Conservation (phyloP, 1,284 basidiomycete species). For the Marasmius oreades region DNA sequence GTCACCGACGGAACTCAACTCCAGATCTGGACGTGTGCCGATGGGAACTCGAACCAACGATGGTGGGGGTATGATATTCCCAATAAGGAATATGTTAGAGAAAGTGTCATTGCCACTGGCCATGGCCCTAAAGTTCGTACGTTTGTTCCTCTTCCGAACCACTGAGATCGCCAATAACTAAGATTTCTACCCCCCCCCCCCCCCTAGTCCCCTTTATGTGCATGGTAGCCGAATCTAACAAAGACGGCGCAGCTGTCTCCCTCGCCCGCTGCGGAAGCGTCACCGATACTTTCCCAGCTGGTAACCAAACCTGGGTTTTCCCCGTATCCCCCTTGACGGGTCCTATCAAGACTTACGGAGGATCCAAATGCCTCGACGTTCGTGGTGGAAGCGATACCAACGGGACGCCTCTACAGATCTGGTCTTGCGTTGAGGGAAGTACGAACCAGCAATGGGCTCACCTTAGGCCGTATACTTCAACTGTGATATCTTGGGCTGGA, state of each 20-base stretch:
- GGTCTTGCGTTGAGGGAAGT: background rate
- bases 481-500: background rate
- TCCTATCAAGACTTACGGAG: background rate
- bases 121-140: background rate
- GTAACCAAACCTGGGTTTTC: background rate
- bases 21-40: background rate
- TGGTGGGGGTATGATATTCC: background rate
- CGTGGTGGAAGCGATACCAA: background rate
- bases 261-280: background rate
- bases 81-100: background rate
- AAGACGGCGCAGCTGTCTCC: background rate
- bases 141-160: background rate
- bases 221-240: background rate
- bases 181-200: no score
- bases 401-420: background rate
- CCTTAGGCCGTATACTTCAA: no score
- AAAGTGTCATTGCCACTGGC: background rate
- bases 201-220: background rate
- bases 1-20: background rate
- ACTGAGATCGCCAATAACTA: background rate
- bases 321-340: background rate
- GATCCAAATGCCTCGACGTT: background rate
- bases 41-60: background rate
- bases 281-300: background rate
- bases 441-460: background rate